Conservation (phyloP, 2,329 filamentous ascomycete species). For the Alternaria arborescens region DNA sequence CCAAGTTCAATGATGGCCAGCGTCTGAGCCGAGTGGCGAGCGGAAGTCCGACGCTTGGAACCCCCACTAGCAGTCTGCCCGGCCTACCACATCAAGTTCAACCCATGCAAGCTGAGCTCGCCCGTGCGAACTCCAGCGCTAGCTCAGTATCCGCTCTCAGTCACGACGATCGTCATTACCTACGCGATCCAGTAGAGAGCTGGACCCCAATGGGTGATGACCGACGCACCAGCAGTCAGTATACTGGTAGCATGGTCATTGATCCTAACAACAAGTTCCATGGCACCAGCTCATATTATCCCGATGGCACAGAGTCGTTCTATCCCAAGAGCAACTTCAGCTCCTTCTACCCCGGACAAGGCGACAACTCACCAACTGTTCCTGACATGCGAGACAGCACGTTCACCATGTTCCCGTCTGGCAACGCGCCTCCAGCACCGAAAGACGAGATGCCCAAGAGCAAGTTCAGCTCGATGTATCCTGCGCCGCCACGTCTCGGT, state of each 20-base stretch:
- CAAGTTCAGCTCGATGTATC: constrained; percentile 41
- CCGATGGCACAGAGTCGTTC: constrained; percentile 45
- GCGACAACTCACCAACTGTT: constrained; percentile 57
- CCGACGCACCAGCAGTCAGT: constrained; percentile 55
- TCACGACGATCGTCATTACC: constrained; percentile 43
- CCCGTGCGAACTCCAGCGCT: constrained; percentile 48
- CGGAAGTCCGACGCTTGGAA: constrained; percentile 73
- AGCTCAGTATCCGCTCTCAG: constrained; percentile 46
- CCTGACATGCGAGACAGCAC: constrained; percentile 72
- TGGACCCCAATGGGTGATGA: constrained; percentile 49
- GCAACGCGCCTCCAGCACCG: constrained; percentile 26
- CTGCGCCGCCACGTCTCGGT: constrained; percentile 39
- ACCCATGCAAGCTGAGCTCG: constrained; percentile 51
- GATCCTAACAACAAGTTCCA: constrained; percentile 56
- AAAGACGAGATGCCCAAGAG: constrained; percentile 27
- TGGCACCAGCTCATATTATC: constrained; percentile 61
- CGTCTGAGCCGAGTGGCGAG: constrained; percentile 72
- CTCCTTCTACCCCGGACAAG: constrained; percentile 53
- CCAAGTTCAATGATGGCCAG: constrained; percentile 62
- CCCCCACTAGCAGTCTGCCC: constrained; percentile 59
- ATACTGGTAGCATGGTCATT: constrained; percentile 54
- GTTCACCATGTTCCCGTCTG: constrained; percentile 41
- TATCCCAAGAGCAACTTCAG: constrained; percentile 65
- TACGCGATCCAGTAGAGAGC: constrained; percentile 41
- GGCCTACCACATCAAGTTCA: constrained; percentile 47